Base-by-base conservation (phyloP, 1,284 basidiomycete genomes). In the Trametes polyzona region DNA sequence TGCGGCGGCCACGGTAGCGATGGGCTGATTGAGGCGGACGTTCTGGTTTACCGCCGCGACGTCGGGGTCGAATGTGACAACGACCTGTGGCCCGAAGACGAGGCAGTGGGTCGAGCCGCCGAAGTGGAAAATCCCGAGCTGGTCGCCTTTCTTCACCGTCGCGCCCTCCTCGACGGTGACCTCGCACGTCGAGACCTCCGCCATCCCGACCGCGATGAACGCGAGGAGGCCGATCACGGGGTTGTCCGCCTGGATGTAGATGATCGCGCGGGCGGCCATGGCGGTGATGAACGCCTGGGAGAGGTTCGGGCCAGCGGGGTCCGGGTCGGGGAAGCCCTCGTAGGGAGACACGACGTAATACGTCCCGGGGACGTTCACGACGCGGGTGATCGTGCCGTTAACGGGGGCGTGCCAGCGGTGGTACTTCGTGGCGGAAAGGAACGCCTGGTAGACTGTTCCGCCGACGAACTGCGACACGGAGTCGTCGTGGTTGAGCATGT, bases 41-140 rank as follows among this genome's bases (percentile, higher is more conserved):
- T n/a, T n/a, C n/a, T n/a, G n/a, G n/a, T n/a, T n/a, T n/a, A n/a
- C n/a, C n/a, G n/a, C n/a, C n/a, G n/a, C n/a, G n/a, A n/a, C n/a
- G n/a, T 35, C 35, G 8, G 19, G 11, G 6, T 21, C 14, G 44
- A 52, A 46, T 19, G 24, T 11, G 7, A 49, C 30, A 26, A 33
- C 39, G 6, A 43, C 29, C 40, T 53, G n/a, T 35, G 50, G 50
- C 11, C 74, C 60, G 63, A 82, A 78, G 29, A 81, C 46, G 39
- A 80, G 59, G 54, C 73, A 70, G 59, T 79, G 74, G 2, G 78
- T 74, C 30, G 79, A 83, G 4, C 80, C 80, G 12, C 81, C 80
- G 67, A 80, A 82, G 63, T 78, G 80, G 73, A 82, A 82, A 76
- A 74, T 76, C 51, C 81, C 80, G 5, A 80, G 35, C 59, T 81